Percentiles rank a stretch among this genome's conserved stretches.
These are phyloP conservation scores for Fusarium beomiforme DNA, from an alignment of 2,329 filamentous ascomycete genomes.

Conservation along the genomic window DNA sequence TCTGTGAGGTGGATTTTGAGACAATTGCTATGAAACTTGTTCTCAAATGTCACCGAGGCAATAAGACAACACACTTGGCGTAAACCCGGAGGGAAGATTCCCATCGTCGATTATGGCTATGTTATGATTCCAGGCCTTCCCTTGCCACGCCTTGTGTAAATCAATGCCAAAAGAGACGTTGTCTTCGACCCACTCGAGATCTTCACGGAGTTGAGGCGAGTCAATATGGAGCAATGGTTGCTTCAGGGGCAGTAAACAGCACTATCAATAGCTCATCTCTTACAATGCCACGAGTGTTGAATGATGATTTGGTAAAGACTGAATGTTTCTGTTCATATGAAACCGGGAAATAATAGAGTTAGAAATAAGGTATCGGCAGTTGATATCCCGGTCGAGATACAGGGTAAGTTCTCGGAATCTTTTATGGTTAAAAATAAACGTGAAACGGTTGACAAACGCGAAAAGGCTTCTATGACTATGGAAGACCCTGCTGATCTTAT, in stretches of 20 bases:
- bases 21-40: background rate
- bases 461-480: background rate
- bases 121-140: background rate
- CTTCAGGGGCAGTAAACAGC: background rate
- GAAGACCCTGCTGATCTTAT: background rate
- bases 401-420: background rate
- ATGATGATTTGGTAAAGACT: background rate
- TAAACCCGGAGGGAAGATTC: background rate
- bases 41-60: background rate
- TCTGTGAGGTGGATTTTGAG: background rate
- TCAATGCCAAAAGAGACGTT: background rate
- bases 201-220: background rate
- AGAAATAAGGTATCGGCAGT: slow-evolving; percentile 1
- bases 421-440: slow-evolving; percentile 11
- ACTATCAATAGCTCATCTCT: background rate
- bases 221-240: background rate
- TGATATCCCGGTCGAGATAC: background rate
- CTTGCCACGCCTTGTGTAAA: background rate
- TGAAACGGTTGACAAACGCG: background rate
- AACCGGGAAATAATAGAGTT: background rate
- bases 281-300: background rate
- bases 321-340: background rate
- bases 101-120: background rate
- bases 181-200: slow-evolving; percentile 1
- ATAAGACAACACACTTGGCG: background rate